Evolutionary conservation across 305 asterid species (phyloP).

Genomic region (Solanum aculeatissimum): DNA sequence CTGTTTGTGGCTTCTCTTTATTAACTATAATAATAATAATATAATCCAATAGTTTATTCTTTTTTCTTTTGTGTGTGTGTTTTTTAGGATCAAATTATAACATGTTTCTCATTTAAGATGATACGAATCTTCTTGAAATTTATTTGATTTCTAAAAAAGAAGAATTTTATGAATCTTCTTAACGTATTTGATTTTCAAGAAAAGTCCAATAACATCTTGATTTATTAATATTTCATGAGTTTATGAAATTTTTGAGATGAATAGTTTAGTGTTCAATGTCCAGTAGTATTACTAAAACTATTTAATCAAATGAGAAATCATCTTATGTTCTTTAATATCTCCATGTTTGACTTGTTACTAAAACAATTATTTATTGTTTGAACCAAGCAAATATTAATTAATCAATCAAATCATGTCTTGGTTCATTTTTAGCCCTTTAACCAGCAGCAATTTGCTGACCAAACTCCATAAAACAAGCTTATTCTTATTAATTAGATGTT

Average conservation of each 20-base stretch:
- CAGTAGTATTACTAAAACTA: not conserved
- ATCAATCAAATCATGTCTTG: not conserved
- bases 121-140: no score
- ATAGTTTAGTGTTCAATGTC: not conserved
- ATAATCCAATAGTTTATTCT: not conserved
- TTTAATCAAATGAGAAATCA: not conserved
- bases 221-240: no score
- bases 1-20: not conserved
- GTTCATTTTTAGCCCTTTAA: not conserved
- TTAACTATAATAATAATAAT: not conserved
- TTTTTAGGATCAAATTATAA: no score
- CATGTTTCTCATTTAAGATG: no score
- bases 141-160: no score
- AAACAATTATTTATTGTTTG: not conserved
- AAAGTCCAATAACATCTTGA: no score
- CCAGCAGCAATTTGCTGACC: not conserved
- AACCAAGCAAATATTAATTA: not conserved
- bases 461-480: not conserved
- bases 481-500: not conserved
- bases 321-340: not conserved
- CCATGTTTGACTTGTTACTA: not conserved
- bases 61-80: not conserved
- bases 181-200: no score
- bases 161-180: no score
- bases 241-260: no score